phyloP scores from a whole-genome alignment of 163 green algal genomes.

The Chlamydomonas reinhardtii region DNA sequence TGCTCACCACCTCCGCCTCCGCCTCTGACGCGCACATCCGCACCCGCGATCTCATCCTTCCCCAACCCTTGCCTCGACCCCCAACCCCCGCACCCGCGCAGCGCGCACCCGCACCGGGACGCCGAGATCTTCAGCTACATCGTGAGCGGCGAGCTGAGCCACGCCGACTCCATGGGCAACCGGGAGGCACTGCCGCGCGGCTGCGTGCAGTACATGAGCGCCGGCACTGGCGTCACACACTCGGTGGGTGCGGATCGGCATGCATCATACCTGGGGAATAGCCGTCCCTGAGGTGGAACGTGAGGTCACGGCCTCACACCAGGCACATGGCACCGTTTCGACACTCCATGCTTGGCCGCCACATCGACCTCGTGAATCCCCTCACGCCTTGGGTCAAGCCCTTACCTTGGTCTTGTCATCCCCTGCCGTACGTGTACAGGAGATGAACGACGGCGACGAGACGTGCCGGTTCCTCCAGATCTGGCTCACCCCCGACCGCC shows the following conservation, averaged over 20 bases:
- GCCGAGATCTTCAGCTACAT: slow-evolving; percentile 89
- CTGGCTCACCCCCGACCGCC: slow-evolving; percentile 81
- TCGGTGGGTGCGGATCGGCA: slow-evolving; percentile 64
- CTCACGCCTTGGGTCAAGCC: no score
- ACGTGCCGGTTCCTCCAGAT: slow-evolving; percentile 72
- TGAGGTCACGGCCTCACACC: no score
- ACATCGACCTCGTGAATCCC: no score
- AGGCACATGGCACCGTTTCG: no score
- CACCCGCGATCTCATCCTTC: no score
- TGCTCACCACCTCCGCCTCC: no score
- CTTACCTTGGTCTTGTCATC: no score
- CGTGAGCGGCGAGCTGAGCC: slow-evolving; percentile 75
- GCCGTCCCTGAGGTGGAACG: no score
- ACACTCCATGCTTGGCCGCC: no score
- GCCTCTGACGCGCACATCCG: no score
- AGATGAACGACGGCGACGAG: slow-evolving; percentile 82
- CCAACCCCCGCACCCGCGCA: slow-evolving; percentile 43
- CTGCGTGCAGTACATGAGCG: slow-evolving; percentile 85
- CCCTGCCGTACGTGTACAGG: slow-evolving; percentile 46
- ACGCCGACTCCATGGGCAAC: slow-evolving; percentile 85
- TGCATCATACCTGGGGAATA: no score
- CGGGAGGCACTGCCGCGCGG: slow-evolving; percentile 72
- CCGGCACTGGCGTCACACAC: slow-evolving; percentile 80
- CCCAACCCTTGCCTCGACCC: neutral
- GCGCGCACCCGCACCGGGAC: slow-evolving; percentile 76